These are phyloP conservation scores for Pseudozyma thailandica DNA, from an alignment of 1,284 basidiomycete species.

Conservation along the genomic window DNA sequence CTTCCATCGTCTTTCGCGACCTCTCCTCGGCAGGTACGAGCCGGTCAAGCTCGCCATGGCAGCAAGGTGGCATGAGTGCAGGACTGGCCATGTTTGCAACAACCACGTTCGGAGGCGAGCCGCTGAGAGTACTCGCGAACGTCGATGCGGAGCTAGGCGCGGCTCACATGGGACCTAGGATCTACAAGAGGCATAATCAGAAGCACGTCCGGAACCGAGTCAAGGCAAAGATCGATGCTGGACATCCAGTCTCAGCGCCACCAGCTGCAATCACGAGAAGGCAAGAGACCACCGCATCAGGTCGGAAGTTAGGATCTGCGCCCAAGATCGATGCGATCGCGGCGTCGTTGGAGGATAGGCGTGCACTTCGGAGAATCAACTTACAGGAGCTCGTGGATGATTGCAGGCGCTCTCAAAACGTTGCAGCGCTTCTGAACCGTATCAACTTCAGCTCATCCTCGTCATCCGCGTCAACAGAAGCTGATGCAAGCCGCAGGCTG, in stretches of 20 bases:
- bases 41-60: slow-evolving; percentile 29
- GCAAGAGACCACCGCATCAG: background rate
- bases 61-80: slow-evolving; percentile 28
- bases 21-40: slow-evolving; percentile 25
- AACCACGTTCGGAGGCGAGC: slow-evolving; percentile 39
- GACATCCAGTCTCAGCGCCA: background rate
- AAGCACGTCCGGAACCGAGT: slow-evolving; percentile 30
- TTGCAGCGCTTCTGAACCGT: slow-evolving; percentile 13
- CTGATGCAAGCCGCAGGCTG: slow-evolving; percentile 2
- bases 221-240: slow-evolving; percentile 29
- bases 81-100: slow-evolving; percentile 40
- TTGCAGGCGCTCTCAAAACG: slow-evolving; percentile 18
- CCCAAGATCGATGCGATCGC: too few species aligned
- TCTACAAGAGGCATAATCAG: slow-evolving; percentile 45
- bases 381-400: slow-evolving; percentile 34
- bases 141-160: slow-evolving; percentile 43
- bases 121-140: slow-evolving; percentile 34
- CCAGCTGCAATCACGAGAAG: too few species aligned
- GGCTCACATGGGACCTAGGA: slow-evolving; percentile 48
- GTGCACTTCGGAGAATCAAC: slow-evolving; percentile 5
- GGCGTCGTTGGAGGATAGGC: slow-evolving; percentile 4
- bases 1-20: slow-evolving; percentile 48
- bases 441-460: background rate
- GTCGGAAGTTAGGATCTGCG: background rate
- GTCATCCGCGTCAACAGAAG: background rate